Base-by-base conservation (phyloP, 257 asterid species). In the Solanum pimpinellifolium region DNA sequence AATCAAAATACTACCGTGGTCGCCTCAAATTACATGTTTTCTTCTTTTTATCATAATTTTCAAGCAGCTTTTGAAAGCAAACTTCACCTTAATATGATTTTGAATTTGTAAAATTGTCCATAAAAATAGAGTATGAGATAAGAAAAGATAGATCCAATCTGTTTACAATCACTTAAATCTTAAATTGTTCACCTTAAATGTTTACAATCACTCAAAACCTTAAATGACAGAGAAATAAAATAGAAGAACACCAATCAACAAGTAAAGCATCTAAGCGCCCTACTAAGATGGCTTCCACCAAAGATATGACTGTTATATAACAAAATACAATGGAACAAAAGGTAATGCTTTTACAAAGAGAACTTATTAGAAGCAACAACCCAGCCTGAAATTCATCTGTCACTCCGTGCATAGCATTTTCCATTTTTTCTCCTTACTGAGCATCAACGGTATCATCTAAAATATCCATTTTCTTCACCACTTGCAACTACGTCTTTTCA, bases 351-450 rank as follows among this genome's bases (percentile, higher is more conserved):
- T 25, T 31, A 29, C 76, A 69, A 69, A 31, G 7, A 69, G 33
- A 29, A 69, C 60, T 56, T 15, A 69, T 39, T 29, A 84, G 81
- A 37, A 25, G 76, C 33, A 85, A 85, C 37, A 86, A 83, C 33
- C 84, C 87, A 18, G 94, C 98, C 98, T 96, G 98, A 88, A 95
- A 97, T 88, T 97, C 98, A 91, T 97, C 99, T 25, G 88, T 94
- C 94, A 68, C 99, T 99, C 99, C 99, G 91, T 16, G 98, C 99
- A 91, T 97, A 85, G 99, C 99, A 88, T 95, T 94, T 93, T 92
- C 94, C 88, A 97, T 96, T 91, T 90, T 94, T 88, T 90, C 96
- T 89, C 98, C 91, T 35, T 98, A 39, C 59, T 93, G 90, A 90
- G 87, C 75, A 62, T 92, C 93, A 86, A 95, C 84, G 8, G 95